A percentile compares a stretch with the other conserved stretches of the same genome.
Evolutionary conservation across 441 rosid species (phyloP).

Genomic region (Adansonia grandidieri): DNA sequence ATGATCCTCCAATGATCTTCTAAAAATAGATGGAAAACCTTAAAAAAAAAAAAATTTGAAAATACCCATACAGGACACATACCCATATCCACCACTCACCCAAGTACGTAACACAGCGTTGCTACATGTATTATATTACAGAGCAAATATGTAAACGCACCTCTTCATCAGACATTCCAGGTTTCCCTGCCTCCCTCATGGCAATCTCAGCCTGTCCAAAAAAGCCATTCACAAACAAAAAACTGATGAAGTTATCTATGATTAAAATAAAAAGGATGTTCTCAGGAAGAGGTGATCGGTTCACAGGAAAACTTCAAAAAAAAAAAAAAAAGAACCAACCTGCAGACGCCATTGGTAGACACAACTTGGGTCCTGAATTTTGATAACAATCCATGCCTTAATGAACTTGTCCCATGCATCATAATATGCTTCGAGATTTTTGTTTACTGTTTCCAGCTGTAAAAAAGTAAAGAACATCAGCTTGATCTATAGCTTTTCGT

Average conservation of each 20-base stretch:
- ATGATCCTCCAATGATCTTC: too few relatives aligned
- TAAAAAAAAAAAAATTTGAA: too few relatives aligned
- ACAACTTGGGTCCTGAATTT: conserved; percentile 82
- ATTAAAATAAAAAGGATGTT: background rate
- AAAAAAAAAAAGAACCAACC: conserved; percentile 56
- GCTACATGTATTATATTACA: too few relatives aligned
- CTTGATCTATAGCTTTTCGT: background rate
- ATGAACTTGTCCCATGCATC: conserved; percentile 89
- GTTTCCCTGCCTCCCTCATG: conserved; percentile 81
- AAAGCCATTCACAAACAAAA: background rate
- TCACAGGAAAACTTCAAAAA: background rate
- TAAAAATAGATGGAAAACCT: too few relatives aligned
- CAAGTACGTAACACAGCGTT: too few relatives aligned
- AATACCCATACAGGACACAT: too few relatives aligned
- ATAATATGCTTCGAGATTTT: conserved; percentile 80
- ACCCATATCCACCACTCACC: too few relatives aligned
- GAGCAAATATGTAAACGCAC: too few relatives aligned
- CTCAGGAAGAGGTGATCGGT: background rate
- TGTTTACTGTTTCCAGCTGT: conserved; percentile 76
- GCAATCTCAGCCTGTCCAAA: conserved; percentile 79
- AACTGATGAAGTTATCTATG: background rate
- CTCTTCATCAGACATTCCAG: conserved; percentile 78
- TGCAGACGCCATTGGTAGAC: conserved; percentile 94
- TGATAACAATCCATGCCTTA: conserved; percentile 79
- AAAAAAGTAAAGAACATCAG: conserved; percentile 20